Evolutionary conservation across 768 basidiomycete species (phyloP), one percentile per base, ranked within the genome.

Genomic region (Chalciporus pseudorubinellus): DNA sequence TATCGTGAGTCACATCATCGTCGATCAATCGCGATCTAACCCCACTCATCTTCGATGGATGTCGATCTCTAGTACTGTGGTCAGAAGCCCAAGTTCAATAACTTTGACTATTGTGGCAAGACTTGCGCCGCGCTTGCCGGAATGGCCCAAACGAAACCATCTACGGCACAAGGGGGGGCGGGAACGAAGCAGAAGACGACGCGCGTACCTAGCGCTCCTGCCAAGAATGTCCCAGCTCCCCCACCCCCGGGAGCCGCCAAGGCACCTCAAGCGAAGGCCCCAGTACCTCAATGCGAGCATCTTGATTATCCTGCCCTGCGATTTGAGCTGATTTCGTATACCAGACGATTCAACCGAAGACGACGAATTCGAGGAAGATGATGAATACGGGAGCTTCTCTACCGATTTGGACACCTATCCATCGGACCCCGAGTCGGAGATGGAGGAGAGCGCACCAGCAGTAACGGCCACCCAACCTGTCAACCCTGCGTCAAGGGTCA

Each of bases 61-160:
- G 60, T 47, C 63, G 62, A 65, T 63, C 59, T 55, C 21, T 41
- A 69, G 68, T 31, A 67, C 31, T 86, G 85, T 63, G 77, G 81
- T 56, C 77, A 79, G 68, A 83, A 80, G 56, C 80, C 82, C 11
- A 86, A 82, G 66, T 81, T 76, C 69, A 77, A 72, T 50, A 73
- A 72, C 57, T 81, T 79, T 59, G 78, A 84, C 47, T 85, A 75
- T 63, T 86, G 85, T 52, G 78, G 83, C 40, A 84, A 82, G 74
- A 78, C 76, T 36, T 85, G 85, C 61, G 83, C 82, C 10, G 69
- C 76, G 1, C 58, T 71, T n/a, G 82, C 81, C 5, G 68, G 66
- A 26, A 60, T 68, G 11, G 46, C 36, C 12, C 67, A 53, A 29
- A 39, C 44, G 38, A 64, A 56, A 46, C 63, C 45, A 46, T 40